Base-by-base conservation (phyloP, 148 eudicot genomes). In the Persicaria tinctoria region DNA sequence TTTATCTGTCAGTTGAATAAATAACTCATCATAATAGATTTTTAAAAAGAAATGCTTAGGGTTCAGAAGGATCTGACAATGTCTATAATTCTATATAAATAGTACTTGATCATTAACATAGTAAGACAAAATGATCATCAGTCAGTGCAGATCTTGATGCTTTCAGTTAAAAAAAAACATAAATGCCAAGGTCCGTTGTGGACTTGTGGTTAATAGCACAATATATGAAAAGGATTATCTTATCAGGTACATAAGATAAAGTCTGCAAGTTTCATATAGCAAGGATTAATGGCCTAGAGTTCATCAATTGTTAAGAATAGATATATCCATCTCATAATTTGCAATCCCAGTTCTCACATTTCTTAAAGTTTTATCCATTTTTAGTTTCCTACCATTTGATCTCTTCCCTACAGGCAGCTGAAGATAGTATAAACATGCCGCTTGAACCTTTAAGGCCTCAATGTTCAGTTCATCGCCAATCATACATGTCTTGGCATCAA, bases 391-490 rank as follows among this genome's bases (percentile, higher is more conserved):
- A 92, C 99, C 97, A 81, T 77, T 88, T 44, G 87, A 80, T 83
- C 91, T 88, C 76, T 83, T 89, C 77, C 85, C 88, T 45, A 78
- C 70, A 56, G 91, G 79, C 59, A 90, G 89, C 76, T 88, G 90
- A 80, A 90, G 79, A 83, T 82, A 95, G 80, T 89, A 92, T 66
- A 83, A 81, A 84, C 97, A 95, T 77, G 99, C 97, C 70, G 89
- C 85, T 76, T 89, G 90, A 78, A 84, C 87, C 83, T 86, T 90
- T 82, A 92, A 54, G 75, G 80, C 62, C 68, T 89, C 97, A 53
- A 86, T 78, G 82, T 82, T 83, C 68, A 86, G 78, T 80, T 86
- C 90, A 81, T 78, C 82, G 54, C 80, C 85, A 79, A 75, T 69
- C 68, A 70, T 73, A 80, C 82, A 83, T 7, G 85, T 75, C 53